Evolutionary conservation across 805 yeast species (phyloP).

Genomic region (Candida berthetii): DNA sequence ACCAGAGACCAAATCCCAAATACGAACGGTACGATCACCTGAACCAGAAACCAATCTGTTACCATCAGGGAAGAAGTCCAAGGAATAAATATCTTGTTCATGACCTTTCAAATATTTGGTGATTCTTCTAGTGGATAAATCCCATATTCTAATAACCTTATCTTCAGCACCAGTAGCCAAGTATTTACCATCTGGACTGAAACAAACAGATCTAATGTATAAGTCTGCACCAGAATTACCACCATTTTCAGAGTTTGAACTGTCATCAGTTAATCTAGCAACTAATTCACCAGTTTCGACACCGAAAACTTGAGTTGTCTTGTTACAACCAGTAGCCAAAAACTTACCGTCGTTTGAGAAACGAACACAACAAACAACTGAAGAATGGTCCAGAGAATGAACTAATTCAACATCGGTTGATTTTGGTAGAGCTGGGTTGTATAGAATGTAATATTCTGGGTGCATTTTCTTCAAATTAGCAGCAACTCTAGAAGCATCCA

Average conservation of each 20-base stretch:
- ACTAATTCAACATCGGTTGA: constrained; percentile 80
- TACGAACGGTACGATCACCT: constrained; percentile 93
- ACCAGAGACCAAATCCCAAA: constrained; percentile 91
- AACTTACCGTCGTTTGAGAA: constrained; percentile 88
- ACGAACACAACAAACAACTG: constrained; percentile 95
- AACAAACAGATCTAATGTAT: constrained; percentile 92
- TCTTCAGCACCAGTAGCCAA: constrained; percentile 94
- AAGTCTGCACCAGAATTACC: constrained; percentile 59
- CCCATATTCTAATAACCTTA: constrained; percentile 93
- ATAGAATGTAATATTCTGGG: constrained; percentile 80
- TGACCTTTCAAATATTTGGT: constrained; percentile 87
- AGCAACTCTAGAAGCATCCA: constrained; percentile 73
- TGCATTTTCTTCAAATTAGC: constrained; percentile 76
- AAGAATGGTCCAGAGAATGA: constrained; percentile 85
- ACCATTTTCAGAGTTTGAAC: constrained; percentile 35
- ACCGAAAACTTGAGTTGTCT: constrained; percentile 89
- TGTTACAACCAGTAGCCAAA: constrained; percentile 95
- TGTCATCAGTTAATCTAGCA: constrained; percentile 82
- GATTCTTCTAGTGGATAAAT: constrained; percentile 76
- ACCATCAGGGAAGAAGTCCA: constrained; percentile 94
- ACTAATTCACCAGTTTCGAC: constrained; percentile 88
- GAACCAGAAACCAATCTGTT: constrained; percentile 90
- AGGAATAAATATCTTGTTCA: constrained; percentile 94
- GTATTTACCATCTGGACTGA: constrained; percentile 90
- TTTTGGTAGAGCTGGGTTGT: constrained; percentile 80